These are phyloP conservation scores for Starmerella vitae DNA, from an alignment of 805 yeast genomes.

Conservation along the genomic window DNA sequence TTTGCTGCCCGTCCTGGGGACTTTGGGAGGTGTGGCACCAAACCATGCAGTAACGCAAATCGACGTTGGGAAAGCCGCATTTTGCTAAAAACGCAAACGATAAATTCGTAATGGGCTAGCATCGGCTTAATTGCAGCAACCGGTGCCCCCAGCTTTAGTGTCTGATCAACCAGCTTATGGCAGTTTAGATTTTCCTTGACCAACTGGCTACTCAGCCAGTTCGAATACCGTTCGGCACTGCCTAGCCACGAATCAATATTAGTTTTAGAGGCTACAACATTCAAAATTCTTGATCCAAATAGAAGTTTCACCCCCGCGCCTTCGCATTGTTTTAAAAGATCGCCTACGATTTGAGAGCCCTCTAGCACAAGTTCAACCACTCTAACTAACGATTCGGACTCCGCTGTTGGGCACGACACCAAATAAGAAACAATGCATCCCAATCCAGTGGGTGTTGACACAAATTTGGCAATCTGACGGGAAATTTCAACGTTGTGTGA, in stretches of 20 bases:
- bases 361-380: slow-evolving; percentile 4
- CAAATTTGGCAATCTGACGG: background rate
- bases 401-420: slow-evolving; percentile 1
- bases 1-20: slow-evolving; percentile 10
- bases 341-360: background rate
- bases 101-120: slow-evolving; percentile 6
- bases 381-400: background rate
- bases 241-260: slow-evolving; percentile 14
- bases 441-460: slow-evolving; percentile 10
- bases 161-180: slow-evolving; percentile 16
- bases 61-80: slow-evolving; percentile 4
- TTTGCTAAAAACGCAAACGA: slow-evolving; percentile 1
- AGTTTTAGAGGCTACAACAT: background rate
- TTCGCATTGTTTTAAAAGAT: background rate
- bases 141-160: slow-evolving; percentile 22
- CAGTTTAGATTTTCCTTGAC: slow-evolving; percentile 2
- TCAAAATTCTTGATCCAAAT: slow-evolving; percentile 16
- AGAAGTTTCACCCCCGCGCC: slow-evolving; percentile 3
- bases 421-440: slow-evolving; percentile 10
- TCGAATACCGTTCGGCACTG: slow-evolving; percentile 13
- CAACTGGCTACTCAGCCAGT: slow-evolving; percentile 20
- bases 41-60: slow-evolving; percentile 12
- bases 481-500: background rate
- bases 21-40: slow-evolving; percentile 5
- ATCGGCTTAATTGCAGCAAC: slow-evolving; percentile 5